Conservation (phyloP, 176 grass and related monocot species). For the Cocos nucifera region DNA sequence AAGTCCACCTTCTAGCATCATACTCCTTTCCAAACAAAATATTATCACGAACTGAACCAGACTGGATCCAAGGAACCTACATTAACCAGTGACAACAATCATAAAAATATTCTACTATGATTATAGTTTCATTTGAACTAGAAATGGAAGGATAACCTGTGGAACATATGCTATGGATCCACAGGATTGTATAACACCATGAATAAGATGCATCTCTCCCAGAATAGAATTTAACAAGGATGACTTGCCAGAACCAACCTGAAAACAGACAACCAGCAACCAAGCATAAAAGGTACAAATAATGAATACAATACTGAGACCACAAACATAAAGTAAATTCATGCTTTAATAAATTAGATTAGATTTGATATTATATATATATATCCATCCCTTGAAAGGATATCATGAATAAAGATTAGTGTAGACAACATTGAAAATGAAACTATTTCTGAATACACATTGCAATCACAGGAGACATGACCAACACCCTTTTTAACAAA, state of each 20-base stretch:
- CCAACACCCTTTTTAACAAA: no score
- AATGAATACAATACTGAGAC: no score
- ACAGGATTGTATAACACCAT: slow-evolving; percentile 40
- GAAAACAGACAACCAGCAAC: slow-evolving; percentile 17
- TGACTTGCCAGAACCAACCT: slow-evolving; percentile 97
- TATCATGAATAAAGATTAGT: no score
- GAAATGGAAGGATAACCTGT: slow-evolving; percentile 41
- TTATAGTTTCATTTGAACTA: neutral
- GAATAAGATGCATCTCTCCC: slow-evolving; percentile 58
- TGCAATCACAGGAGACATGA: no score
- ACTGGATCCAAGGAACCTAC: slow-evolving; percentile 91
- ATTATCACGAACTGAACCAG: slow-evolving; percentile 73
- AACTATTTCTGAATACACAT: no score
- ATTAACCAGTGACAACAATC: slow-evolving; percentile 13
- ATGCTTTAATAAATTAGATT: no score
- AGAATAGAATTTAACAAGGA: slow-evolving; percentile 78
- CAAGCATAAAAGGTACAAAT: neutral
- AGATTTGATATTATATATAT: no score
- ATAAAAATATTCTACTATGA: neutral
- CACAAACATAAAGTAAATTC: no score
- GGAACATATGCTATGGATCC: slow-evolving; percentile 75
- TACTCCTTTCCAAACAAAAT: slow-evolving; percentile 85
- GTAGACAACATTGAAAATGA: no score
- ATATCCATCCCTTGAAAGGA: no score
- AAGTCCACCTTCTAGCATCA: slow-evolving; percentile 47